These are phyloP conservation scores for Penicillium sp. DNA, from an alignment of 2,329 filamentous ascomycete species.

Conservation along the genomic window DNA sequence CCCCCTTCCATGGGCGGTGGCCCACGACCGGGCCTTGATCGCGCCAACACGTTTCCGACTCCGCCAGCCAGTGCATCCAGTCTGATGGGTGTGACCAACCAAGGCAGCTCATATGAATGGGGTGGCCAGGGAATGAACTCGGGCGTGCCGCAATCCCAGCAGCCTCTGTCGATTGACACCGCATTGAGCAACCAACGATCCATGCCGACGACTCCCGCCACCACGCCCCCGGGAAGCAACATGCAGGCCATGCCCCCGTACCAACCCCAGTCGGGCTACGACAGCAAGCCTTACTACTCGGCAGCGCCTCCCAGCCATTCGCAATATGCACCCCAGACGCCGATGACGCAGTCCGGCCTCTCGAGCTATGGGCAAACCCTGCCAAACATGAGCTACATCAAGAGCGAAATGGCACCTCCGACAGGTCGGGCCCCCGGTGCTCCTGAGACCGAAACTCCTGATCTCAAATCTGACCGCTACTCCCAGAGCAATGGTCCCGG, in stretches of 20 bases:
- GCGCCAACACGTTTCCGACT: constrained; percentile 90
- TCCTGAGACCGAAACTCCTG: constrained; percentile 64
- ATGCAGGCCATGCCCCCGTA: constrained; percentile 82
- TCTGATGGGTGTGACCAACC: constrained; percentile 74
- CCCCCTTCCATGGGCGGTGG: constrained; percentile 63
- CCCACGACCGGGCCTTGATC: constrained; percentile 76
- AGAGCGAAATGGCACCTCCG: constrained; percentile 87
- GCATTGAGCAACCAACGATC: constrained; percentile 77
- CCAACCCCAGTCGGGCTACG: constrained; percentile 72
- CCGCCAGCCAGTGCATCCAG: constrained; percentile 92
- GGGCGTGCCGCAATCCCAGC: constrained; percentile 65
- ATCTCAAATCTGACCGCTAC: constrained; percentile 71
- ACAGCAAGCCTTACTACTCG: constrained; percentile 78
- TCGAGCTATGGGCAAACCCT: constrained; percentile 65
- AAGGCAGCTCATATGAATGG: constrained; percentile 81
- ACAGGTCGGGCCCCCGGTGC: constrained; percentile 63
- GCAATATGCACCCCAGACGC: constrained; percentile 68
- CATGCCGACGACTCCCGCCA: constrained; percentile 88
- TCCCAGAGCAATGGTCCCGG: constrained; percentile 63
- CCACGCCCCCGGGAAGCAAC: constrained; percentile 78
- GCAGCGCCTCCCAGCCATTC: constrained; percentile 67
- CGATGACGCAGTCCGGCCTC: constrained; percentile 66
- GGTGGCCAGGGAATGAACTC: constrained; percentile 66
- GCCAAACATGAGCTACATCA: constrained; percentile 68
- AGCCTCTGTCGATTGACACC: constrained; percentile 81